These are phyloP conservation scores for Flaveria floridana DNA, from an alignment of 140 eudicot genomes.

Conservation along the genomic window DNA sequence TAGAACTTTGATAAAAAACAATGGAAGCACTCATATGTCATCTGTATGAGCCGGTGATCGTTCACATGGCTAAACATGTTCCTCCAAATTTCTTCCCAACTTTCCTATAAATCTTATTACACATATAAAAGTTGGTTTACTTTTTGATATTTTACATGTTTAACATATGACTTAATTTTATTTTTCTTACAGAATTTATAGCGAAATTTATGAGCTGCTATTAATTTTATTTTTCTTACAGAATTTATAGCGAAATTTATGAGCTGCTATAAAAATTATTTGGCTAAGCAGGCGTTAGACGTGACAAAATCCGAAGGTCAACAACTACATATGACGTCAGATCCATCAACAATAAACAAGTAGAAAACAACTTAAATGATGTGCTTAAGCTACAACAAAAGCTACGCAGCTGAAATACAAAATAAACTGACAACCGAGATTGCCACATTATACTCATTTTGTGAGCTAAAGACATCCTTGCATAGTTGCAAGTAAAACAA, in stretches of 20 bases:
- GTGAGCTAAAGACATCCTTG: slow-evolving; percentile 23
- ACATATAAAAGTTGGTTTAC: neutral
- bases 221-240: slow-evolving; percentile 39
- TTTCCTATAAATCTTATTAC: neutral
- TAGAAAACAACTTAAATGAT: slow-evolving; percentile 31
- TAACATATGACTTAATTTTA: neutral
- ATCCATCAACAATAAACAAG: slow-evolving; percentile 7
- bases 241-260: slow-evolving; percentile 81
- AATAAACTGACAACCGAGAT: slow-evolving; percentile 38
- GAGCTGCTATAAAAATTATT: slow-evolving; percentile 63
- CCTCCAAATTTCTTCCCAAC: neutral
- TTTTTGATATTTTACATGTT: slow-evolving; percentile 11
- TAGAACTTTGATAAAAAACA: too few relatives aligned
- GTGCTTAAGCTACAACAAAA: slow-evolving; percentile 15
- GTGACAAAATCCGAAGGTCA: slow-evolving; percentile 7
- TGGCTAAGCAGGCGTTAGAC: slow-evolving; percentile 29
- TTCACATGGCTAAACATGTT: neutral
- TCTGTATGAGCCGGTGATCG: too few relatives aligned
- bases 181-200: slow-evolving; percentile 52
- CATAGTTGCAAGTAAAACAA: slow-evolving; percentile 27
- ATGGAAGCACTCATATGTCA: too few relatives aligned
- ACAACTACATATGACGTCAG: neutral
- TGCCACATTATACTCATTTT: slow-evolving; percentile 24
- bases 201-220: slow-evolving; percentile 88
- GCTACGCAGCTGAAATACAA: slow-evolving; percentile 28